Conservation (phyloP, 257 asterid species). For the Petunia secreta region DNA sequence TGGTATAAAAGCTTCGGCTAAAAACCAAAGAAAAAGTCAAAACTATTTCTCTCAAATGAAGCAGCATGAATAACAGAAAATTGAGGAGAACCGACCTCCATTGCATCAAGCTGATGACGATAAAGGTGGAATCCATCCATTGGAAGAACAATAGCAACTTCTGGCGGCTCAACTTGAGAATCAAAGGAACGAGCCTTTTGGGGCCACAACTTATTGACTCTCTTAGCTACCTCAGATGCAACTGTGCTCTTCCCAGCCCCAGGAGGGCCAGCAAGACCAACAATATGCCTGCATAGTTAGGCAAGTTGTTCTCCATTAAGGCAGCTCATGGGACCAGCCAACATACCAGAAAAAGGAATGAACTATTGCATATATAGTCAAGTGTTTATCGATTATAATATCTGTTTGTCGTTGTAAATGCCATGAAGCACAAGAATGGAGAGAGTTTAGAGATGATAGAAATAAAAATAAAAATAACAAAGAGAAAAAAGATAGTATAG, state of each 20-base stretch:
- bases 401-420: background rate
- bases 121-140: constrained; percentile 99
- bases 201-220: constrained; percentile 83
- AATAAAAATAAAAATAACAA: background rate
- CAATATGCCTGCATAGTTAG: constrained; percentile 62
- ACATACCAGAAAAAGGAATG: background rate
- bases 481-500: background rate
- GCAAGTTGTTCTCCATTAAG: constrained; percentile 26
- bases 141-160: constrained; percentile 80
- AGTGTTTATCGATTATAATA: background rate
- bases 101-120: constrained; percentile 82
- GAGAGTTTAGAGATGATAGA: background rate
- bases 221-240: constrained; percentile 71
- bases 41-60: constrained; percentile 23
- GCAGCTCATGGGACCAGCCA: background rate
- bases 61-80: constrained; percentile 15
- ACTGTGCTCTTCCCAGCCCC: constrained; percentile 95
- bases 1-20: background rate
- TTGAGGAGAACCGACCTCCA: constrained; percentile 61
- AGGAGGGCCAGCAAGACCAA: constrained; percentile 97
- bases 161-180: constrained; percentile 77
- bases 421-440: background rate
- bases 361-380: background rate
- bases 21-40: background rate
- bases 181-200: constrained; percentile 58